Conservation (phyloP, 768 basidiomycete genomes). For the Leccinum fibrillosum region DNA sequence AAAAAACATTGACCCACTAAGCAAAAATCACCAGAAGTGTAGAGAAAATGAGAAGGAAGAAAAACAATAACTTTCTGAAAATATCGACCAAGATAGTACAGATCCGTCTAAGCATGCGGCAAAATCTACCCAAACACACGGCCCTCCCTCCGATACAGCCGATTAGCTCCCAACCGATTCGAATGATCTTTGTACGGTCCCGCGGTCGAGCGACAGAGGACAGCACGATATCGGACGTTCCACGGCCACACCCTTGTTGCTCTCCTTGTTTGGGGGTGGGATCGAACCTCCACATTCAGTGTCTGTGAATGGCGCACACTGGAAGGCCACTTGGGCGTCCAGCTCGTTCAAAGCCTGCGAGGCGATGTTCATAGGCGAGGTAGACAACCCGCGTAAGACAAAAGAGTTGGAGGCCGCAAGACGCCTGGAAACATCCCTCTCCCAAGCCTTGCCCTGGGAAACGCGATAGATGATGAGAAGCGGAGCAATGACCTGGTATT, state of each 20-base stretch:
- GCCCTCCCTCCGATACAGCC: background rate
- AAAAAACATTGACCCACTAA: background rate
- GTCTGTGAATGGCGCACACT: background rate
- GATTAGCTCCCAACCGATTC: background rate
- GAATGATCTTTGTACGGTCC: background rate
- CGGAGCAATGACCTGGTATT: conserved; percentile 44
- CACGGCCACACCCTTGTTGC: background rate
- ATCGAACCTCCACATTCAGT: conserved; percentile 1
- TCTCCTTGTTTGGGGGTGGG: background rate
- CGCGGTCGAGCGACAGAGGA: background rate
- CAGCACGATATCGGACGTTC: background rate
- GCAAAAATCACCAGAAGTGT: too few relatives aligned
- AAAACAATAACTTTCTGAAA: too few relatives aligned
- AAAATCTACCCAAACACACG: background rate
- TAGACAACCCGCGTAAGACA: conserved; percentile 11
- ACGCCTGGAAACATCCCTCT: conserved; percentile 13
- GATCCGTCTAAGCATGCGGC: background rate
- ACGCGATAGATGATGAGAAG: conserved; percentile 48
- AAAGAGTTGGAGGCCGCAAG: background rate
- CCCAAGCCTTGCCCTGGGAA: conserved; percentile 44
- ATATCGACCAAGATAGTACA: background rate
- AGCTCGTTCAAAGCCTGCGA: conserved; percentile 1
- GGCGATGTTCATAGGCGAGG: background rate
- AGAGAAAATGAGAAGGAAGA: too few relatives aligned
- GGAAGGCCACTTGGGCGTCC: conserved; percentile 16